These are phyloP conservation scores for Coniochaeta sp. DNA, from an alignment of 2,329 filamentous ascomycete species.

Conservation along the genomic window DNA sequence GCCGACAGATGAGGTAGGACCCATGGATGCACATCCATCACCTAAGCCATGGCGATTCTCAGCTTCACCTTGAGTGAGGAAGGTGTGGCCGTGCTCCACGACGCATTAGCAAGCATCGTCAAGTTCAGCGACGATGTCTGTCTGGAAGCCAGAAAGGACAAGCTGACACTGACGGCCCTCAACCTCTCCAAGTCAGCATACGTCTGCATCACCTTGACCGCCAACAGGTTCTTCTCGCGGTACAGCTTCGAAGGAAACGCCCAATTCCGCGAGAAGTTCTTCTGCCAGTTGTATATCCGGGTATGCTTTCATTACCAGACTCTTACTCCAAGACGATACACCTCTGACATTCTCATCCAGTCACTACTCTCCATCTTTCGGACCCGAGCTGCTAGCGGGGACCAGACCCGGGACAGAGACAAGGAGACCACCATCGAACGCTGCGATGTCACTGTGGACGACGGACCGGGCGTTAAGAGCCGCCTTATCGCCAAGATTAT, in stretches of 20 bases:
- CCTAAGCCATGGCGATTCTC: slow-evolving; percentile 48
- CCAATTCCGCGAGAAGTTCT: slow-evolving; percentile 54
- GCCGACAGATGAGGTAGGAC: not conserved
- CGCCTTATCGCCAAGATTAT: slow-evolving; percentile 68
- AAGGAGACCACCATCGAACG: slow-evolving; percentile 65
- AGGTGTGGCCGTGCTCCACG: slow-evolving; percentile 62
- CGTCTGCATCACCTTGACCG: slow-evolving; percentile 62
- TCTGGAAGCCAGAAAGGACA: slow-evolving; percentile 63
- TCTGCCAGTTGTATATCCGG: slow-evolving; percentile 68
- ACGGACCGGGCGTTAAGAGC: slow-evolving; percentile 63
- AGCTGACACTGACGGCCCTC: slow-evolving; percentile 67
- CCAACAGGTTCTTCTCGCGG: slow-evolving; percentile 62
- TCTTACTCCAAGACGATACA: not conserved
- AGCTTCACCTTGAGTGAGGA: slow-evolving; percentile 70
- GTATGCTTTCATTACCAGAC: slow-evolving; percentile 26
- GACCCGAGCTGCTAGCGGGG: slow-evolving; percentile 46
- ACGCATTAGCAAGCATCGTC: slow-evolving; percentile 65
- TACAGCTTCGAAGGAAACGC: slow-evolving; percentile 57
- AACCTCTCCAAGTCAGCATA: slow-evolving; percentile 80
- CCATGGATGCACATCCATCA: not conserved
- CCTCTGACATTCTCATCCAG: too few relatives aligned
- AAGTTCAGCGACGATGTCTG: slow-evolving; percentile 78
- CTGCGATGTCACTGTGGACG: slow-evolving; percentile 68
- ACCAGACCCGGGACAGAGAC: slow-evolving; percentile 50
- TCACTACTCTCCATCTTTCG: slow-evolving; percentile 69